phyloP scores from a whole-genome alignment of 2,329 filamentous ascomycete genomes.

The Trichoderma arundinaceum region DNA sequence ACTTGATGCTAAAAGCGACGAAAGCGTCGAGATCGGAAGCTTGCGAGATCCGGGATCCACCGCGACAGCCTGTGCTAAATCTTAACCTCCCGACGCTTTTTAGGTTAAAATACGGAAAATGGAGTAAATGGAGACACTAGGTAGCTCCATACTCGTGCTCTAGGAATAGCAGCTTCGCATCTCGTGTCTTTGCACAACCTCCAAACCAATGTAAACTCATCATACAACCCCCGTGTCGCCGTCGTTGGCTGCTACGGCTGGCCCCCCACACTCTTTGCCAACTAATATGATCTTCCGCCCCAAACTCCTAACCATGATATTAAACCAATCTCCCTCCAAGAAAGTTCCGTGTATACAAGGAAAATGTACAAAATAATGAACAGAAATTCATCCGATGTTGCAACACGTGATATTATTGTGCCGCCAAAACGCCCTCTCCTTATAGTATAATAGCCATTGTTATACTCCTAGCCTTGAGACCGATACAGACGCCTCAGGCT shows the following conservation, averaged over 20 bases:
- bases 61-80: constrained; percentile 12
- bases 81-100: neutral
- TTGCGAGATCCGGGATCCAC: constrained; percentile 28
- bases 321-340: neutral
- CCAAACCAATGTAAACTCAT: neutral
- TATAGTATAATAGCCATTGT: neutral
- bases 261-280: neutral
- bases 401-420: neutral
- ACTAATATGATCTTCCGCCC: neutral
- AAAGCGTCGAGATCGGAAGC: neutral
- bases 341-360: neutral
- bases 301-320: neutral
- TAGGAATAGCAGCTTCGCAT: too few species aligned
- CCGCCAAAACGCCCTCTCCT: neutral
- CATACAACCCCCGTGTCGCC: neutral
- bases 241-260: neutral
- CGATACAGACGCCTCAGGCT: constrained; percentile 5
- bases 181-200: neutral
- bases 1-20: neutral
- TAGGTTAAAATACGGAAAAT: constrained; percentile 4
- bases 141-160: too few species aligned
- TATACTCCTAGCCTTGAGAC: constrained; percentile 1
- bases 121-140: neutral
- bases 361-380: neutral
- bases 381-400: neutral